A percentile compares a stretch with the other conserved stretches of the same genome.
Conservation (phyloP, 768 basidiomycete genomes). For the Lactarius deliciosus region DNA sequence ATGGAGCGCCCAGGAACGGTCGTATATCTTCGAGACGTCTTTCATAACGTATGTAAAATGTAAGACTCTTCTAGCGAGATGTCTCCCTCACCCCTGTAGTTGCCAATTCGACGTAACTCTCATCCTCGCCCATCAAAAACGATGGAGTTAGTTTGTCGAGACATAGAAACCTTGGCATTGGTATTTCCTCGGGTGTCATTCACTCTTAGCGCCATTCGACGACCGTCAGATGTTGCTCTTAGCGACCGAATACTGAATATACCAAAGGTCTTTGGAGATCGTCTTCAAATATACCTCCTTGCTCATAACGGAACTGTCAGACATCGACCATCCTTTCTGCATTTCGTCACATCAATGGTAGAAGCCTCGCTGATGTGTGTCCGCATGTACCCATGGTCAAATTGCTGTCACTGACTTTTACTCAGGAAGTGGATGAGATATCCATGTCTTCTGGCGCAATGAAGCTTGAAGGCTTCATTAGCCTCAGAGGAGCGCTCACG, state of each 20-base stretch:
- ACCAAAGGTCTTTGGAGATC: constrained; percentile 52
- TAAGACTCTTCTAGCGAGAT: constrained; percentile 9
- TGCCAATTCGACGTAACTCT: constrained; percentile 76
- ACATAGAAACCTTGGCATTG: constrained; percentile 71
- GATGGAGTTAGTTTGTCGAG: constrained; percentile 64
- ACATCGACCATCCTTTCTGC: constrained; percentile 59
- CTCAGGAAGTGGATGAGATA: constrained; percentile 69
- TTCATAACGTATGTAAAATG: constrained; percentile 67
- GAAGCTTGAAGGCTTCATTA: constrained; percentile 79
- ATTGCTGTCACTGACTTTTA: constrained; percentile 16
- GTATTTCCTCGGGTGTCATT: constrained; percentile 72
- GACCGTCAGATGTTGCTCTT: constrained; percentile 39
- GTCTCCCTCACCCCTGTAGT: constrained; percentile 41
- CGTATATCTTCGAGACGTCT: constrained; percentile 84
- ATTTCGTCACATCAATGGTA: constrained; percentile 76
- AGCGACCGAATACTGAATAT: constrained; percentile 56
- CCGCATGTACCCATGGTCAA: background rate
- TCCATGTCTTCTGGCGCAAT: constrained; percentile 48
- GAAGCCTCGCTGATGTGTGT: constrained; percentile 65
- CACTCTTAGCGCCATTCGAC: constrained; percentile 56
- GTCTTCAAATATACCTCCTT: background rate
- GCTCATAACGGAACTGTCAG: constrained; percentile 39
- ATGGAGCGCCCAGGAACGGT: constrained; percentile 74
- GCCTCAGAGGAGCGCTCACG: constrained; percentile 69
- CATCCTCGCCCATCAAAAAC: constrained; percentile 61